Base-by-base conservation (phyloP, 23 red algal species). In the Agarophyton chilense region DNA sequence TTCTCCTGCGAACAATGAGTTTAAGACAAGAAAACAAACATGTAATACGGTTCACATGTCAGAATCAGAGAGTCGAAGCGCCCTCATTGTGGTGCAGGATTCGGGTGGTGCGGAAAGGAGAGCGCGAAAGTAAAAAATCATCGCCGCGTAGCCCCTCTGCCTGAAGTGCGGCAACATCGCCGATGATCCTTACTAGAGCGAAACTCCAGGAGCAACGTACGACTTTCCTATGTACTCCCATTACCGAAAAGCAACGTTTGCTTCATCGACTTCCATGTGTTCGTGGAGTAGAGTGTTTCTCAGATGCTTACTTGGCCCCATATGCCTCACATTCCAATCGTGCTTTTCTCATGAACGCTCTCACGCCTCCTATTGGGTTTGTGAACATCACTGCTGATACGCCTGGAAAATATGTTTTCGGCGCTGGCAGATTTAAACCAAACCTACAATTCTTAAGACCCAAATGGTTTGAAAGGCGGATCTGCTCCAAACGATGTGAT, bases 331-430 rank as follows among this genome's bases (percentile, higher is more conserved):
- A n/a, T n/a, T n/a, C n/a, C n/a, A n/a, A n/a, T n/a, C n/a, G n/a
- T n/a, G n/a, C n/a, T 38, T 0, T 65, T 36, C 60, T 36, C 31
- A 74, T 19, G 0, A 25, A 17, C 6, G n/a, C 36, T 13, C 68
- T 39, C 18, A 29, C 0, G 32, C 40, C 68, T 74, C 68, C 68
- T 21, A 28, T 9, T 0, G 68, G 68, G 2, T 74, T 74, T 74
- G 19, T 26, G 8, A 49, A 74, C 40, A 49, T 74, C 22, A 5
- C 43, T 46, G 7, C 4, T 19, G 68, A 74, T 24, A 46, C 9
- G 26, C 40, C 40, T 5, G 68, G 68, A 43, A 43, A 49, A n/a
- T 74, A 74, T 47, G 68, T 74, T 26, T 43, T 74, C 68, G 32
- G 68, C 22, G 19, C 13, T 0, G 2, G 0, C 40, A 29, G 17